phyloP scores from a whole-genome alignment of 2,329 filamentous ascomycete genomes.

The Epichloe amarillans region DNA sequence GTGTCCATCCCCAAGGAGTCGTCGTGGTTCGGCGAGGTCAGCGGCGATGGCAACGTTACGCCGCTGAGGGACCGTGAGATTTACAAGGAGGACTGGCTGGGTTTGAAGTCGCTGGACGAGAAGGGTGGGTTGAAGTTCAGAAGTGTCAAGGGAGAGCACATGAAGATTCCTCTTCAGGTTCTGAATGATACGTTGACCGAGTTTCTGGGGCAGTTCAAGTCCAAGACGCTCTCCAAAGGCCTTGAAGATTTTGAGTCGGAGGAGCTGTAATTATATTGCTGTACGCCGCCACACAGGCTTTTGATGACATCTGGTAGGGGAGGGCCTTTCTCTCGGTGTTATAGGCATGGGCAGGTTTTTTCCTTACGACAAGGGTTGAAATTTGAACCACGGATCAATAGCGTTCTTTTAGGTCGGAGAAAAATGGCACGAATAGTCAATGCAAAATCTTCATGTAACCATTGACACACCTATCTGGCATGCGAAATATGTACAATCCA shows the following conservation, averaged over 20 bases:
- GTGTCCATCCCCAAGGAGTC: slow-evolving; percentile 84
- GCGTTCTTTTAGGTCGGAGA: neutral
- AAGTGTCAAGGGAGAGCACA: slow-evolving; percentile 64
- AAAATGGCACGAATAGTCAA: neutral
- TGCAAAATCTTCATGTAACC: neutral
- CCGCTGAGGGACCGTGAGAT: slow-evolving; percentile 55
- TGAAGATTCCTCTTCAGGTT: slow-evolving; percentile 57
- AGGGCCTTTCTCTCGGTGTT: neutral
- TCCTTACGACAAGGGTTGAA: neutral
- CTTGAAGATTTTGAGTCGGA: slow-evolving; percentile 13
- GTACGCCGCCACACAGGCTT: too few species aligned
- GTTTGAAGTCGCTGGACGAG: slow-evolving; percentile 64
- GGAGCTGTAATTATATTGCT: slow-evolving; percentile 22
- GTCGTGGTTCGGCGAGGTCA: slow-evolving; percentile 81
- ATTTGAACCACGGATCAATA: neutral
- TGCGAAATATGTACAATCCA: slow-evolving; percentile 1
- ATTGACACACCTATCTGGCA: slow-evolving; percentile 1
- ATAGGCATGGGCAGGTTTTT: too few species aligned
- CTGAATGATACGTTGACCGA: slow-evolving; percentile 52
- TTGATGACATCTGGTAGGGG: too few species aligned
- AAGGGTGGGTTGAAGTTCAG: slow-evolving; percentile 68
- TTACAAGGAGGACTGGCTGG: slow-evolving; percentile 90
- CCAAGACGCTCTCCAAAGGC: slow-evolving; percentile 17
- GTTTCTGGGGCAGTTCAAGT: slow-evolving; percentile 46
- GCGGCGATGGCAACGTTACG: slow-evolving; percentile 48